Base-by-base conservation (phyloP, 805 yeast species). In the Maudiozyma pseudohumilis region DNA sequence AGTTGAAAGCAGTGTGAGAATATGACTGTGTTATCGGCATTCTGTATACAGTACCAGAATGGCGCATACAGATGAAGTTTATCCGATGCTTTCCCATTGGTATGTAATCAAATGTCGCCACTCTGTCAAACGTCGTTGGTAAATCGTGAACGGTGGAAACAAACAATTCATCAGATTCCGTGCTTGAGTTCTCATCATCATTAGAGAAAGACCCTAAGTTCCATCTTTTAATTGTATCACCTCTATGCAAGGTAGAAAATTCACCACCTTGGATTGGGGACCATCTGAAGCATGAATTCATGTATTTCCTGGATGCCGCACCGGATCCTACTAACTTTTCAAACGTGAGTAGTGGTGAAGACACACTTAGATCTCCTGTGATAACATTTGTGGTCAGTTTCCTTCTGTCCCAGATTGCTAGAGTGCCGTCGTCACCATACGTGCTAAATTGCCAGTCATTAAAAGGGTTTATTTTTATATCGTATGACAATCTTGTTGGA, bases 91-190 rank as follows among this genome's bases (percentile, higher is more conserved):
- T 63, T 40, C 72, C 75, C 34, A 50, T 49, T 1, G 79, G 76
- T n/a, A 78, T 73, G 54, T 86, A 87, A 56, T 87, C 96, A 60
- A 80, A 87, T 0, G 95, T 79, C 1, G 81, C 76, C 1, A 87
- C 94, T 47, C 88, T 70, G 46, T 87, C 95, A 49, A 72, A 77
- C 38, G 80, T 82, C 0, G 94, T 79, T 41, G 72, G 73, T 9
- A 75, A 74, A 54, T 86, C 95, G 33, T 74, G 66, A 2, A 86
- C 95, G 27, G 74, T 67, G 0, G 92, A 72, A 1, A 85, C 87
- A 57, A 85, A 86, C 24, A 82, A 56, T 3, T 78, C 68, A 28
- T 81, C 85, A 16, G 65, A 65, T n/a, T 44, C 46, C 10, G 36
- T 31, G n/a, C 45, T 47, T 6, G 31, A 16, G 11, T 43, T 30